A percentile compares a stretch with the other conserved stretches of the same genome.
These are phyloP conservation scores for Cladophialophora chaetospira DNA, from an alignment of 2,329 filamentous ascomycete genomes.

Conservation along the genomic window DNA sequence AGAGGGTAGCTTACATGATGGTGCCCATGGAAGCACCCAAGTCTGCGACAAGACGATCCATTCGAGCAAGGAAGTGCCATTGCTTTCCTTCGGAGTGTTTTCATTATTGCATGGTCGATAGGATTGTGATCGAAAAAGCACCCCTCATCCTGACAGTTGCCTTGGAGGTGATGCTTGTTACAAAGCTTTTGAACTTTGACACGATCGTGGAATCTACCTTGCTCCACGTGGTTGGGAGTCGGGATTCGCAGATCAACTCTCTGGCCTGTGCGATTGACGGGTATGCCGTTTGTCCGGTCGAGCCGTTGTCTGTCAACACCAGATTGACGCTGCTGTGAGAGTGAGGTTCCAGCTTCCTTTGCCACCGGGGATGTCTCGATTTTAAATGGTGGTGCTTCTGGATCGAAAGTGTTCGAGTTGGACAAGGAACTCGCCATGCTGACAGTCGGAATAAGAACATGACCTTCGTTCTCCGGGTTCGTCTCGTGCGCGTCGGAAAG, in stretches of 20 bases:
- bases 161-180: conserved; percentile 51
- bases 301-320: background rate
- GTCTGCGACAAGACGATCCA: conserved; percentile 45
- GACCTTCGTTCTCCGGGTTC: conserved; percentile 1
- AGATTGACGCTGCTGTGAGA: too few species aligned
- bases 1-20: conserved; percentile 26
- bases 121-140: conserved; percentile 52
- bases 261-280: conserved; percentile 51
- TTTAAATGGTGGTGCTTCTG: too few species aligned
- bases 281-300: conserved; percentile 37
- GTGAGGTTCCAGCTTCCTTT: conserved; percentile 14
- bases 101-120: conserved; percentile 43
- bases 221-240: conserved; percentile 41
- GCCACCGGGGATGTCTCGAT: conserved; percentile 13
- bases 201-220: conserved; percentile 44
- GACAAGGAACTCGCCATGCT: conserved; percentile 19
- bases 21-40: conserved; percentile 52
- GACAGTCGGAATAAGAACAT: conserved; percentile 9
- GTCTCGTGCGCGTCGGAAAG: too few species aligned
- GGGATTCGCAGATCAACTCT: conserved; percentile 51
- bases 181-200: conserved; percentile 49
- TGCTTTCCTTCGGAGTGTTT: conserved; percentile 50
- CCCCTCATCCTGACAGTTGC: conserved; percentile 29
- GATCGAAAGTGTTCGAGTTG: background rate
- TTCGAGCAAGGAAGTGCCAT: conserved; percentile 47